These are phyloP conservation scores for Dendrobium catenatum DNA, from an alignment of 106 monocot species.

Conservation along the genomic window DNA sequence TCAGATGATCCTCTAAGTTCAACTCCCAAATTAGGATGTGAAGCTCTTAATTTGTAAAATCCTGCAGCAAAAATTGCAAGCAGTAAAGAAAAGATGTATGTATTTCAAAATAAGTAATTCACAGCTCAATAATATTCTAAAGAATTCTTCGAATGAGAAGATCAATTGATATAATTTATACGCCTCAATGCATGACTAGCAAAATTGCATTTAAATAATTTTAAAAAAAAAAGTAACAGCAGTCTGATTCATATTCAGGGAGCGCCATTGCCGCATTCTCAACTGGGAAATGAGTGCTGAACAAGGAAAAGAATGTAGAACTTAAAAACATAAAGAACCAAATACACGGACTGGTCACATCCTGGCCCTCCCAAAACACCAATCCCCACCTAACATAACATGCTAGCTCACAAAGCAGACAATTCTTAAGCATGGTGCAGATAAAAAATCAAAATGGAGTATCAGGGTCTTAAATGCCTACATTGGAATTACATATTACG, in stretches of 20 bases:
- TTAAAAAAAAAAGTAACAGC: not conserved
- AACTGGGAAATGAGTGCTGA: not conserved
- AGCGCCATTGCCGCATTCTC: not conserved
- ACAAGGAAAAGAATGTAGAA: not conserved
- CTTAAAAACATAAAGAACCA: not conserved
- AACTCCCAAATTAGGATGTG: slow-evolving; percentile 74
- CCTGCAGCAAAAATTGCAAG: slow-evolving; percentile 31
- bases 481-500: too few relatives aligned
- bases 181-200: not conserved
- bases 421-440: too few relatives aligned
- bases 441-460: too few relatives aligned
- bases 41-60: slow-evolving; percentile 59
- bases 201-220: not conserved
- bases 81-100: not conserved
- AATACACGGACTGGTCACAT: not conserved
- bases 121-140: not conserved
- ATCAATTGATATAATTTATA: not conserved
- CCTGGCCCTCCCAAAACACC: not conserved
- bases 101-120: not conserved
- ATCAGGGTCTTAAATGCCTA: too few relatives aligned
- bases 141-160: not conserved
- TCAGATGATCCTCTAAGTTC: slow-evolving; percentile 70
- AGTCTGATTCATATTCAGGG: not conserved
- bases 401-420: too few relatives aligned
- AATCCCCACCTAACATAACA: too few relatives aligned